Evolutionary conservation across 1,284 basidiomycete genomes (phyloP), one percentile per base, ranked within the genome.

Genomic region (Abortiporus biennis): DNA sequence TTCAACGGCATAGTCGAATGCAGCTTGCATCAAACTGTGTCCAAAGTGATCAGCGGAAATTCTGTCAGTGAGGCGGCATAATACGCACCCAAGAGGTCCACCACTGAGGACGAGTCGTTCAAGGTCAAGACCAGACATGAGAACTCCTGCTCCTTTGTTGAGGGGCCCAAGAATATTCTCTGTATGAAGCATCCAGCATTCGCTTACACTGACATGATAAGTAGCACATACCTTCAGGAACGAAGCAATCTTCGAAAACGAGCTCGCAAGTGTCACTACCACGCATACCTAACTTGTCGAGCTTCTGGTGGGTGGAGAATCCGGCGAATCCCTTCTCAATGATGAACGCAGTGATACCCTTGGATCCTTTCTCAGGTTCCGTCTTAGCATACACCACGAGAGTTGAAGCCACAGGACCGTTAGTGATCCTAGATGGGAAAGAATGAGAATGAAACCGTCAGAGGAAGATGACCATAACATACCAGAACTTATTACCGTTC

Each of bases 281-380:
- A 48, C 94, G 72, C 93, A 97, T 97, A 1, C 93, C 93, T 55
- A 97, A 82, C 63, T 97, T 97, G 67, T 97, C 93, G 16, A 97
- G 71, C 54, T 93, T 92, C 50, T 86, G 89, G 51, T 87, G 83
- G 1, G 89, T 89, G 12, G 88, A 88, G 65, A 97, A 97, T 4
- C 94, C 94, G 25, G 75, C 63, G 61, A 80, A 89, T 1, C 66
- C 79, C 31, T 77, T 82, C 65, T 96, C 92, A 45, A 97, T 71
- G 50, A 97, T 81, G 65, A 97, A 97, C 0, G 93, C 81, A 0
- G 93, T 96, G 51, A 97, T 92, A 13, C 92, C 92, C 61, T 90
- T 94, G 19, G 86, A 85, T 8, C 79, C 82, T 55, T 74, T 78
- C 40, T 80, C 76, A 0, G 87, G 87, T 9, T 76, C 74, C 4